phyloP scores from a whole-genome alignment of 108 stramenopile genomes.

The Pseudonitzschia delicatissima region DNA sequence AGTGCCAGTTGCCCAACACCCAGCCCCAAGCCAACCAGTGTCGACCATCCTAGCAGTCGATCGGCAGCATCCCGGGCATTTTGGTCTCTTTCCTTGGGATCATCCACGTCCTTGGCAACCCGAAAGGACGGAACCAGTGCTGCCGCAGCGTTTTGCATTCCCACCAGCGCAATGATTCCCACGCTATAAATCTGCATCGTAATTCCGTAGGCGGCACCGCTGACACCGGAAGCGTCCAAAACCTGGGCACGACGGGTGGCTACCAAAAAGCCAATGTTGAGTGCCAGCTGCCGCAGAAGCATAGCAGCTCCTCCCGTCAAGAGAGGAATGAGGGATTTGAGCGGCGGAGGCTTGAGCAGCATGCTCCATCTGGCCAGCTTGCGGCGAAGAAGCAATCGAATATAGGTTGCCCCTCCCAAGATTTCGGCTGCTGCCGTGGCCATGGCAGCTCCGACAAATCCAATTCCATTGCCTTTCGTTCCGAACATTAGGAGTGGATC shows the following conservation, averaged over 20 bases:
- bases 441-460: constrained; percentile 73
- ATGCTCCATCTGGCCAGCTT: constrained; percentile 40
- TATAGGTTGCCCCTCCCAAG: constrained; percentile 53
- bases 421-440: constrained; percentile 69
- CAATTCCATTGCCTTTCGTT: constrained; percentile 18
- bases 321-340: constrained; percentile 45
- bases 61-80: constrained; percentile 66
- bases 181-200: constrained; percentile 75
- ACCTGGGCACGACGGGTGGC: constrained; percentile 69
- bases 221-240: constrained; percentile 73
- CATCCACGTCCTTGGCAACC: not conserved
- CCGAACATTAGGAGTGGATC: constrained; percentile 73
- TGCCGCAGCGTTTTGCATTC: constrained; percentile 67
- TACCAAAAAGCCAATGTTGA: constrained; percentile 68
- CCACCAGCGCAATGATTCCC: constrained; percentile 67
- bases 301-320: constrained; percentile 70
- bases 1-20: constrained; percentile 43
- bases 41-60: constrained; percentile 68
- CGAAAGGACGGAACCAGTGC: constrained; percentile 58
- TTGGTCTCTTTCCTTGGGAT: not conserved
- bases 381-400: constrained; percentile 46
- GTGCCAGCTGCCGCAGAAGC: constrained; percentile 59
- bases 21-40: constrained; percentile 52
- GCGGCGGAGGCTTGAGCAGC: constrained; percentile 51
- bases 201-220: constrained; percentile 82